Evolutionary conservation across 2,329 filamentous ascomycete species (phyloP).

Genomic region (Zarea fungicola): DNA sequence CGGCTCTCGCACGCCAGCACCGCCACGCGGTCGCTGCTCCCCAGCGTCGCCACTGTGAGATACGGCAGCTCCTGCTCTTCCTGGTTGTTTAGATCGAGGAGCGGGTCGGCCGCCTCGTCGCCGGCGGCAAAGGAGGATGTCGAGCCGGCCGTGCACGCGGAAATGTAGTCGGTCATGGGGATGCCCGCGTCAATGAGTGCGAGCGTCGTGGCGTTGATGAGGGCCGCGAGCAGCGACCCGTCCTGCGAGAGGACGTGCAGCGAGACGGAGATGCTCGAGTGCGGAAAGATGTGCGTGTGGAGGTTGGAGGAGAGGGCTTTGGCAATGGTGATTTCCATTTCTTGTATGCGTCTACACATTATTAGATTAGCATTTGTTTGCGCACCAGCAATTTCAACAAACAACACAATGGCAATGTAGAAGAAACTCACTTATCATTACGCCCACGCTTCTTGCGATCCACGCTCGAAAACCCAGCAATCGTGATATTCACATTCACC

Average conservation of each 20-base stretch:
- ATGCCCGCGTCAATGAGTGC: conserved; percentile 92
- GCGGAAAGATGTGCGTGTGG: conserved; percentile 83
- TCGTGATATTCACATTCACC: conserved; percentile 74
- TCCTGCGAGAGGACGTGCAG: conserved; percentile 87
- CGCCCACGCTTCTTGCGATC: conserved; percentile 73
- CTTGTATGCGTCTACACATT: conserved; percentile 62
- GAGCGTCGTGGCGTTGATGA: conserved; percentile 85
- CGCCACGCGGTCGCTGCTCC: conserved; percentile 67
- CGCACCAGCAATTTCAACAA: too few relatives aligned
- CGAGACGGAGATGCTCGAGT: conserved; percentile 75
- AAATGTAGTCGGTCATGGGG: conserved; percentile 89
- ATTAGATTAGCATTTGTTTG: not conserved
- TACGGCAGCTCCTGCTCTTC: conserved; percentile 88
- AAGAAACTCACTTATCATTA: conserved; percentile 77
- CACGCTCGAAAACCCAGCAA: conserved; percentile 83
- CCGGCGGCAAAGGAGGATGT: conserved; percentile 61
- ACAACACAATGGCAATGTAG: too few relatives aligned
- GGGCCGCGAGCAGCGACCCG: conserved; percentile 81
- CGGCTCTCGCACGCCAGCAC: conserved; percentile 83
- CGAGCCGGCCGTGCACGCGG: conserved; percentile 80
- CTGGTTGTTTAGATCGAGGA: conserved; percentile 72
- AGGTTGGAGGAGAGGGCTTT: conserved; percentile 72
- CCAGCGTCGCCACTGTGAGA: conserved; percentile 77
- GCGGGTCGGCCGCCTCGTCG: conserved; percentile 67
- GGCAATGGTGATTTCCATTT: conserved; percentile 74